A percentile compares a stretch with the other conserved stretches of the same genome.
phyloP scores from a whole-genome alignment of 345 rosid species.

The Mallotus nudiflorus region DNA sequence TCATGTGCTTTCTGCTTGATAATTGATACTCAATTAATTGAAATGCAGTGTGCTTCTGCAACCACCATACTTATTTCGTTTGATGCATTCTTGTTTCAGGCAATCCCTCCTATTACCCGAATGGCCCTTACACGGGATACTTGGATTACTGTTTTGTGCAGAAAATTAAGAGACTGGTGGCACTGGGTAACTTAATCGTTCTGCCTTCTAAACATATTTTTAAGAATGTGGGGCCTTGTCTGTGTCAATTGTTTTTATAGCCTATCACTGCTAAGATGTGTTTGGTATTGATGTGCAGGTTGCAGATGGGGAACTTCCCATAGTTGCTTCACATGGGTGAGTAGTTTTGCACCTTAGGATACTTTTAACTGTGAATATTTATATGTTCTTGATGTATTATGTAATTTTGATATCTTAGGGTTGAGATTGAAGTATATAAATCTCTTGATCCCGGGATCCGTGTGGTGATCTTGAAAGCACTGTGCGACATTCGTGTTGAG shows the following conservation, averaged over 20 bases:
- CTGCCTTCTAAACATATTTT: constrained; percentile 22
- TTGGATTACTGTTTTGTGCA: constrained; percentile 96
- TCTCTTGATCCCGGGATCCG: constrained; percentile 93
- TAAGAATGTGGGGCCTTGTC: constrained; percentile 17
- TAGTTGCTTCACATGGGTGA: constrained; percentile 97
- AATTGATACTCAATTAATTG: neutral
- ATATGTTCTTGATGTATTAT: constrained; percentile 29
- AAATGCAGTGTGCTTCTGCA: neutral
- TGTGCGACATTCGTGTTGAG: constrained; percentile 99
- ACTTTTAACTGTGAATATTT: constrained; percentile 4
- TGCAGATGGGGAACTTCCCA: constrained; percentile 96
- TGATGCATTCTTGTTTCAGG: constrained; percentile 43
- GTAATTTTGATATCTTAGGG: constrained; percentile 43
- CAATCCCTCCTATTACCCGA: constrained; percentile 87
- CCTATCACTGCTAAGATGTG: constrained; percentile 30
- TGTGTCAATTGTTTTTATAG: constrained; percentile 5
- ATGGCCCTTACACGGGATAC: constrained; percentile 98
- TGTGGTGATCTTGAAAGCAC: constrained; percentile 91
- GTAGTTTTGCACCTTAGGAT: constrained; percentile 35
- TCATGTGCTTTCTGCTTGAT: neutral
- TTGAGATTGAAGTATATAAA: constrained; percentile 78
- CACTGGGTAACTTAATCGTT: constrained; percentile 75
- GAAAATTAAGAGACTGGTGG: constrained; percentile 99
- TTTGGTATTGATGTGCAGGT: constrained; percentile 53
- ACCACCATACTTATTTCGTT: constrained; percentile 8